phyloP scores from a whole-genome alignment of 1,139 yeast genomes.

The Geotrichum klebahnii region DNA sequence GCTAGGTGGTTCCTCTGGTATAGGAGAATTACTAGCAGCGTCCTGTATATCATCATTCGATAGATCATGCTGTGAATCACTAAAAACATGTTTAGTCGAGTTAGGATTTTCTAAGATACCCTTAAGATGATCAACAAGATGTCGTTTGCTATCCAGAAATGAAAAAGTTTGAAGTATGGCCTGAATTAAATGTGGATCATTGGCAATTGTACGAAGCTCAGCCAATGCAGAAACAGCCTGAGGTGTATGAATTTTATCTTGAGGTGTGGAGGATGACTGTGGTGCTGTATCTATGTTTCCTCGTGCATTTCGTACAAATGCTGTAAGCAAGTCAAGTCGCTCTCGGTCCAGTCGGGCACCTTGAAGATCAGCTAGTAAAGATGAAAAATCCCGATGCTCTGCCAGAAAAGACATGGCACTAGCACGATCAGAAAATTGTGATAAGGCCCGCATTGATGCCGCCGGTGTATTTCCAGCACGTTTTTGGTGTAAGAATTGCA shows the following conservation, averaged over 20 bases:
- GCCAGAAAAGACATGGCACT: not conserved
- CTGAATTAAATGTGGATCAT: conserved; percentile 6
- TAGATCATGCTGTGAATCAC: too few relatives aligned
- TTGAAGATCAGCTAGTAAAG: not conserved
- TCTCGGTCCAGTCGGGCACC: conserved; percentile 17
- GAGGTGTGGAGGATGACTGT: too few relatives aligned
- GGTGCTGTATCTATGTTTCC: not conserved
- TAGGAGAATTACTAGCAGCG: not conserved
- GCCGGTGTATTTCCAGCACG: not conserved
- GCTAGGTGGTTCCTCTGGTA: too few relatives aligned
- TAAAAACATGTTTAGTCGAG: not conserved
- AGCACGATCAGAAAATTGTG: conserved; percentile 3
- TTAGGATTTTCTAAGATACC: not conserved
- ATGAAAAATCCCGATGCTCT: conserved; percentile 4
- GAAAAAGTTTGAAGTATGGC: conserved; percentile 14
- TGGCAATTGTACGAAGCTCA: not conserved
- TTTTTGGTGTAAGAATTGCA: conserved; percentile 1
- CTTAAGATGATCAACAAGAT: conserved; percentile 12
- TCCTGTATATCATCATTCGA: not conserved
- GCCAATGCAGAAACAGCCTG: not conserved
- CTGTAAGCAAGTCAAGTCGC: conserved; percentile 8
- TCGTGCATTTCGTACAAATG: conserved; percentile 5
- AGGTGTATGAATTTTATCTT: not conserved
- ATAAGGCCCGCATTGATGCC: conserved; percentile 5
- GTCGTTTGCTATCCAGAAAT: conserved; percentile 13